Conservation (phyloP, 2,329 filamentous ascomycete species). For the Aspergillus alliaceus region DNA sequence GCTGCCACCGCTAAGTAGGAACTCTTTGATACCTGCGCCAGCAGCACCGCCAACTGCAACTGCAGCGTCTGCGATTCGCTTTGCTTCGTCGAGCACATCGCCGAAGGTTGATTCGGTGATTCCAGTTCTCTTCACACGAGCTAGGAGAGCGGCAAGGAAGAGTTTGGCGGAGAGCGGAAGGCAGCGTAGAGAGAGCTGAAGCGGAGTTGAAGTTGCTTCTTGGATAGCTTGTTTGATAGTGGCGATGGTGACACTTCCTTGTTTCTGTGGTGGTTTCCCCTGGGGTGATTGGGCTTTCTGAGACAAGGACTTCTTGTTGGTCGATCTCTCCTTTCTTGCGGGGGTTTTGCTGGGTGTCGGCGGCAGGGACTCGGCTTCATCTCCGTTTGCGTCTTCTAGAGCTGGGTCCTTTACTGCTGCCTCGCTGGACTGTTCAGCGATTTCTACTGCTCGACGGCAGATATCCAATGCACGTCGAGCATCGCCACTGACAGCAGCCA, state of each 20-base stretch:
- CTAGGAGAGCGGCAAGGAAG: constrained; percentile 77
- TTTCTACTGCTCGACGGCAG: constrained; percentile 89
- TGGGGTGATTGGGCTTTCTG: constrained; percentile 13
- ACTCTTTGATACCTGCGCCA: constrained; percentile 58
- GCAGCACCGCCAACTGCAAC: constrained; percentile 52
- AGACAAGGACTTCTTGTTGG: constrained; percentile 7
- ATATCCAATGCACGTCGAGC: constrained; percentile 91
- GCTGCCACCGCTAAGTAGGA: constrained; percentile 52
- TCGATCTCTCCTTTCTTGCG: constrained; percentile 27
- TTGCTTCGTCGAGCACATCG: constrained; percentile 85
- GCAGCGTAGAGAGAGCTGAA: constrained; percentile 83
- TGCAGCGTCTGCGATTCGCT: constrained; percentile 57
- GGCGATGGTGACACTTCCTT: constrained; percentile 75
- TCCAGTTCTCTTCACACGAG: constrained; percentile 77
- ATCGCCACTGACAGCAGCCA: constrained; percentile 93
- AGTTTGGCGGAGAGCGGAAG: constrained; percentile 82
- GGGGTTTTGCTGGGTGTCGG: constrained; percentile 47
- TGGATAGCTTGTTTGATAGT: constrained; percentile 93
- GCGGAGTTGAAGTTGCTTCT: constrained; percentile 87
- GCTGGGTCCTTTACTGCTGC: constrained; percentile 24
- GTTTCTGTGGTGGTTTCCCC: constrained; percentile 22
- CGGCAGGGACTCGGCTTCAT: constrained; percentile 38
- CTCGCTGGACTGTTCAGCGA: constrained; percentile 75
- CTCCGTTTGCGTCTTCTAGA: constrained; percentile 17
- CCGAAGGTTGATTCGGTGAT: constrained; percentile 84